Conservation (phyloP, 108 stramenopile genomes). For the Skeletonema menzelii region DNA sequence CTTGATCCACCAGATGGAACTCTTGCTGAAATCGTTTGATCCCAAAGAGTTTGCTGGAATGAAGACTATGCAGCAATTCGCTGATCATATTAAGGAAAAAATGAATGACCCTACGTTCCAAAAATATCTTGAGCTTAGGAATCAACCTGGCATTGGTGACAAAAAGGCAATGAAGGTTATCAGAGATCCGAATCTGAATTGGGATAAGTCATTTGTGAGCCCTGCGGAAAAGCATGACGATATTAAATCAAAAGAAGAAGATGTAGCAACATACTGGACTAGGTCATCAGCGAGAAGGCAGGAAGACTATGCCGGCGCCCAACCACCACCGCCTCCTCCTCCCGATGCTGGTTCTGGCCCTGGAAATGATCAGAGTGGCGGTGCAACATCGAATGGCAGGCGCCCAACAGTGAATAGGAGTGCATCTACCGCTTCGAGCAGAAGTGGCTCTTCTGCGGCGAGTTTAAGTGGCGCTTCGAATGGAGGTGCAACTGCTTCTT, state of each 20-base stretch:
- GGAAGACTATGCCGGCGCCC: not conserved
- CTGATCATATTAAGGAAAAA: slow-evolving; percentile 28
- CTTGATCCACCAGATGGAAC: slow-evolving; percentile 32
- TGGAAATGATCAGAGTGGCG: not conserved
- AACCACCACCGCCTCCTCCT: too few species aligned
- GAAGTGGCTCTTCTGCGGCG: not conserved
- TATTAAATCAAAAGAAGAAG: not conserved
- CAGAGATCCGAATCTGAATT: slow-evolving; percentile 16
- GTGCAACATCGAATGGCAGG: not conserved
- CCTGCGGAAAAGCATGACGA: slow-evolving; percentile 11
- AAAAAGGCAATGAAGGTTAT: slow-evolving; percentile 42
- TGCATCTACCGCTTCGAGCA: not conserved
- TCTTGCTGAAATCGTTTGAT: slow-evolving; percentile 26
- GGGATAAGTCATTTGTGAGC: slow-evolving; percentile 31
- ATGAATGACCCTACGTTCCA: slow-evolving; percentile 44
- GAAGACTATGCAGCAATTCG: slow-evolving; percentile 37
- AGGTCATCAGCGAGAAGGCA: not conserved
- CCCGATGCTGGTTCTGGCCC: not conserved
- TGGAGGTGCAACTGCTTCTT: not conserved
- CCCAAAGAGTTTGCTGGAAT: slow-evolving; percentile 8
- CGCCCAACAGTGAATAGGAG: not conserved
- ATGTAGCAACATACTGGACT: not conserved
- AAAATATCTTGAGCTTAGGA: slow-evolving; percentile 35
- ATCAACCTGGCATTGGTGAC: slow-evolving; percentile 20
- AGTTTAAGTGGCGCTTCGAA: not conserved